Percentiles rank a stretch among this genome's conserved stretches.
Conservation (phyloP, 768 basidiomycete species). For the Cystofilobasidium capitatum region DNA sequence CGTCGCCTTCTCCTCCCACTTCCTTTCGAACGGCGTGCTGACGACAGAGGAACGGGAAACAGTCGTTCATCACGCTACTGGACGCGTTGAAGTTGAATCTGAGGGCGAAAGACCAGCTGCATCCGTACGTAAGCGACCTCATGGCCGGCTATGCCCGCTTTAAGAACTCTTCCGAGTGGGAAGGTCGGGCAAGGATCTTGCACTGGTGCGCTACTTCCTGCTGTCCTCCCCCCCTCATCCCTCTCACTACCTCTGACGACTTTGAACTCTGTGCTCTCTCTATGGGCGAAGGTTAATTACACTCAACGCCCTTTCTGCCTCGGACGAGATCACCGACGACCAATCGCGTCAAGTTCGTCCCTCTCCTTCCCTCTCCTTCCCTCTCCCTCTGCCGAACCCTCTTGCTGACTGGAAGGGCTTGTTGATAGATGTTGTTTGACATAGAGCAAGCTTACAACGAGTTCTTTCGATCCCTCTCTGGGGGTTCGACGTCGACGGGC, state of each 20-base stretch:
- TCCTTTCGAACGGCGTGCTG: not conserved
- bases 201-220: conserved; percentile 56
- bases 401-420: not conserved
- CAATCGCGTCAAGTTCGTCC: conserved; percentile 73
- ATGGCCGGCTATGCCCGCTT: conserved; percentile 89
- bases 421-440: conserved; percentile 73
- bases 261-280: not conserved
- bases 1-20: conserved; percentile 26
- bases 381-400: not conserved
- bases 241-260: not conserved
- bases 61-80: conserved; percentile 99
- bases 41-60: not conserved
- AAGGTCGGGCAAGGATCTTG: conserved; percentile 85
- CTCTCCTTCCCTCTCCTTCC: not conserved
- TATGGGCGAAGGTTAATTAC: conserved; percentile 67
- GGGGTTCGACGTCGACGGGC: no score
- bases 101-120: conserved; percentile 93
- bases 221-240: not conserved
- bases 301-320: conserved; percentile 91
- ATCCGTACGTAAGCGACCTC: conserved; percentile 89
- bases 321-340: conserved; percentile 90
- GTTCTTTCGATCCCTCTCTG: conserved; percentile 52
- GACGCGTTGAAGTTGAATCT: conserved; percentile 85
- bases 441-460: conserved; percentile 93
- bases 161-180: conserved; percentile 91